Conservation (phyloP, 2,329 filamentous ascomycete genomes). For the Calonectria ilicicola region DNA sequence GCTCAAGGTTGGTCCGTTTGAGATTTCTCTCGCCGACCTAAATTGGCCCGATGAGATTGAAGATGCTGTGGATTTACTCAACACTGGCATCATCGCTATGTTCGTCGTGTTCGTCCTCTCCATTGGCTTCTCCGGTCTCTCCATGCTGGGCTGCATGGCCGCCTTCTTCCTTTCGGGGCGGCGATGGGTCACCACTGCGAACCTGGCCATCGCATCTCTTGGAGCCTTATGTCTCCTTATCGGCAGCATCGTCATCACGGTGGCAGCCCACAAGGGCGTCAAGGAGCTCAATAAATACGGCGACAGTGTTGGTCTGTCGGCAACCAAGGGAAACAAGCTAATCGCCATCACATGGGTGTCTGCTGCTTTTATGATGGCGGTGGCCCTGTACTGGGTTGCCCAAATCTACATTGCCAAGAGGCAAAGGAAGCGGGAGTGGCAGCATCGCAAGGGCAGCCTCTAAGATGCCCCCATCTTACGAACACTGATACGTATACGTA, state of each 20-base stretch:
- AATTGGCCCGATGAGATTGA: constrained; percentile 58
- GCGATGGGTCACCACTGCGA: constrained; percentile 46
- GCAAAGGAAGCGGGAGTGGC: constrained; percentile 42
- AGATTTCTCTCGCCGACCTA: constrained; percentile 59
- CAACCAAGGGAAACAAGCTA: constrained; percentile 57
- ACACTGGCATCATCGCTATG: constrained; percentile 59
- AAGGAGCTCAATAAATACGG: constrained; percentile 57
- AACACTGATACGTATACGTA: not conserved
- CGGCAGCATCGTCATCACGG: constrained; percentile 57
- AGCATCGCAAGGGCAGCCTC: constrained; percentile 38
- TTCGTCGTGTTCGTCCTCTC: constrained; percentile 63
- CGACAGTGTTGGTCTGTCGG: constrained; percentile 58
- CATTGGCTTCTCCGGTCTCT: constrained; percentile 55
- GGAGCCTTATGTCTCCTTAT: constrained; percentile 53
- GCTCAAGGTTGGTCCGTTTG: constrained; percentile 57
- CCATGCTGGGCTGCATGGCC: constrained; percentile 54
- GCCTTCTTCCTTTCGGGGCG: constrained; percentile 49
- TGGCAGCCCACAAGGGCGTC: constrained; percentile 54
- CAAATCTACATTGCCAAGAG: constrained; percentile 47
- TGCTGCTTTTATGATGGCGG: constrained; percentile 56
- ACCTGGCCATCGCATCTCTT: constrained; percentile 52
- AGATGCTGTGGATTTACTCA: constrained; percentile 61
- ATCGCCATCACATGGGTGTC: constrained; percentile 60
- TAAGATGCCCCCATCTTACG: not conserved
- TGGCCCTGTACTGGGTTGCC: constrained; percentile 55